Evolutionary conservation across 2,329 filamentous ascomycete species (phyloP).

Genomic region (Mycogone perniciosa): DNA sequence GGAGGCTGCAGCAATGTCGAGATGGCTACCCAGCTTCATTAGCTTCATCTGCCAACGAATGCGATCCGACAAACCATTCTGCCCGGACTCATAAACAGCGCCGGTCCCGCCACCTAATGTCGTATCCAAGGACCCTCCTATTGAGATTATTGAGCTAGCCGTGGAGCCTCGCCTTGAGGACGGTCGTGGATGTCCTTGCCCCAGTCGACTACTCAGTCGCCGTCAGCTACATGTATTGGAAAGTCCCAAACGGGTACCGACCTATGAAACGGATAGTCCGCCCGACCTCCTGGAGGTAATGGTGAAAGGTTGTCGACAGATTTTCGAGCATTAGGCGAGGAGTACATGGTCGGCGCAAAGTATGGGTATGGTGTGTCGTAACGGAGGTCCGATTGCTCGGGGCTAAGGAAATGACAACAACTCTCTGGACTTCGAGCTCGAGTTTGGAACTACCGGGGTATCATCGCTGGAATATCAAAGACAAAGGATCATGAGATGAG

Average conservation of each 20-base stretch:
- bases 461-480: slow-evolving; percentile 36
- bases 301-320: slow-evolving; percentile 60
- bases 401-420: slow-evolving; percentile 3
- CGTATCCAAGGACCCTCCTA: slow-evolving; percentile 76
- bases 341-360: slow-evolving; percentile 47
- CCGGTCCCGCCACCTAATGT: slow-evolving; percentile 50
- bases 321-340: slow-evolving; percentile 52
- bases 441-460: slow-evolving; percentile 37
- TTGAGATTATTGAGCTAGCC: slow-evolving; percentile 80
- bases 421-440: slow-evolving; percentile 4
- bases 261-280: slow-evolving; percentile 56
- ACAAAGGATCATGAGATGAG: slow-evolving; percentile 2
- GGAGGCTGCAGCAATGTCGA: slow-evolving; percentile 88
- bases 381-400: not conserved
- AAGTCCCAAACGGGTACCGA: slow-evolving; percentile 23
- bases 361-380: not conserved
- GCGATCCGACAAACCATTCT: slow-evolving; percentile 59
- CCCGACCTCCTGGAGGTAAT: slow-evolving; percentile 41
- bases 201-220: slow-evolving; percentile 34
- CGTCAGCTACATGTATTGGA: slow-evolving; percentile 15
- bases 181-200: slow-evolving; percentile 40
- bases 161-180: slow-evolving; percentile 67
- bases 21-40: slow-evolving; percentile 54
- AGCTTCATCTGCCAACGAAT: not conserved
- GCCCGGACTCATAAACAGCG: slow-evolving; percentile 63